Percentiles rank a stretch among this genome's conserved stretches.
phyloP scores from a whole-genome alignment of 768 basidiomycete genomes.

The Lyophyllum atratum region DNA sequence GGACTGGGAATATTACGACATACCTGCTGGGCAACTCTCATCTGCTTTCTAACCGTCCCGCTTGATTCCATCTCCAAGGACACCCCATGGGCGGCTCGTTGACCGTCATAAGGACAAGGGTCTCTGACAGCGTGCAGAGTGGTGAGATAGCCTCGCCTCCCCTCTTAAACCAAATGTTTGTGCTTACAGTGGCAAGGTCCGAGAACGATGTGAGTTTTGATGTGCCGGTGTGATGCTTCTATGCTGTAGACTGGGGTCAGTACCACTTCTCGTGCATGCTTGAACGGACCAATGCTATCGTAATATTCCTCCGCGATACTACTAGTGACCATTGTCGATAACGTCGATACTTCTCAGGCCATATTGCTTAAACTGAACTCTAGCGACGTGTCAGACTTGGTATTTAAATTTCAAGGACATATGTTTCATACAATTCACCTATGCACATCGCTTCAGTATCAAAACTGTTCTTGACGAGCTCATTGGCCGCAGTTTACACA shows the following conservation, averaged over 20 bases:
- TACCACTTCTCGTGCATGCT: neutral
- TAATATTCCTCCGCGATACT: slow-evolving; percentile 83
- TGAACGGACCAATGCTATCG: slow-evolving; percentile 67
- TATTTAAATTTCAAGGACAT: neutral
- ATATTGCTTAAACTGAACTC: slow-evolving; percentile 91
- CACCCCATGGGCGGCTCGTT: slow-evolving; percentile 79
- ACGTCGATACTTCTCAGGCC: slow-evolving; percentile 86
- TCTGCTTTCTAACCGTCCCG: slow-evolving; percentile 59
- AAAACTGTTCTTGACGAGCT: slow-evolving; percentile 93
- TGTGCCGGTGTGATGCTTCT: slow-evolving; percentile 94
- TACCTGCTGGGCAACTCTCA: slow-evolving; percentile 79
- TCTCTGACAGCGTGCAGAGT: slow-evolving; percentile 79
- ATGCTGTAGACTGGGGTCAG: slow-evolving; percentile 42
- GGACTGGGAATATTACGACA: slow-evolving; percentile 15
- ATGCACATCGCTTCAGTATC: slow-evolving; percentile 90
- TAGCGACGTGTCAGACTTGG: slow-evolving; percentile 27
- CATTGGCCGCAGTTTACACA: slow-evolving; percentile 94
- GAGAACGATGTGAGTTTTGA: slow-evolving; percentile 83
- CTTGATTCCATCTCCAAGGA: slow-evolving; percentile 69
- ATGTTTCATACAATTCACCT: slow-evolving; percentile 53
- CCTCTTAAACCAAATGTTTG: slow-evolving; percentile 90
- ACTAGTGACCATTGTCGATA: slow-evolving; percentile 86
- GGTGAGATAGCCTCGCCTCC: slow-evolving; percentile 97
- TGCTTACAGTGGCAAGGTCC: slow-evolving; percentile 72
- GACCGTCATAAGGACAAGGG: slow-evolving; percentile 71